A percentile compares a stretch with the other conserved stretches of the same genome.
Conservation (phyloP, 2,329 filamentous ascomycete genomes). For the Trichoderma gracile region DNA sequence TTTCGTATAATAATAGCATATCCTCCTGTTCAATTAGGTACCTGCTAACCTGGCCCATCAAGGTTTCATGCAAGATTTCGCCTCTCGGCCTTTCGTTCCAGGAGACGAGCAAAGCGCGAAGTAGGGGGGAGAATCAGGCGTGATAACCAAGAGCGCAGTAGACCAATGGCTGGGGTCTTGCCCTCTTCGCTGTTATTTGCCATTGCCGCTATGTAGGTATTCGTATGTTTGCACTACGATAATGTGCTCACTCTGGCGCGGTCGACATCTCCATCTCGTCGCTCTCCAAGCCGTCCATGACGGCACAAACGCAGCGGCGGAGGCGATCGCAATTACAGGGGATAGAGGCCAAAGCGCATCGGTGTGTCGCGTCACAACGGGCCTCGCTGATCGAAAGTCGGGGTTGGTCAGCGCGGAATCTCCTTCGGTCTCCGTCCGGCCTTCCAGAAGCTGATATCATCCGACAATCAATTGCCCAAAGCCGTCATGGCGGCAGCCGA, state of each 20-base stretch:
- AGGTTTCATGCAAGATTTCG: background rate
- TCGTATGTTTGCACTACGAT: background rate
- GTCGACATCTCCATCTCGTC: background rate
- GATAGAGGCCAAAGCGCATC: background rate
- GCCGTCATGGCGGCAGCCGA: conserved; percentile 6
- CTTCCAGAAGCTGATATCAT: conserved; percentile 13
- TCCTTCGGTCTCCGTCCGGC: background rate
- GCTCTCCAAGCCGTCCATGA: conserved; percentile 1
- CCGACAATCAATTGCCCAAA: background rate
- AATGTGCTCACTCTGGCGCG: background rate
- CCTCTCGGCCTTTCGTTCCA: no score
- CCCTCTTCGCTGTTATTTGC: background rate
- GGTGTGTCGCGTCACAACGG: background rate
- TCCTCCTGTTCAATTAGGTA: background rate
- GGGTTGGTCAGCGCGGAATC: background rate
- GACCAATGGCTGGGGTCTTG: background rate
- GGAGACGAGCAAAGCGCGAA: background rate
- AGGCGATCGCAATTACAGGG: conserved; percentile 18
- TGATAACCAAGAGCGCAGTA: background rate
- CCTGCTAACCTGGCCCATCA: background rate
- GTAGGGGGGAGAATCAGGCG: background rate
- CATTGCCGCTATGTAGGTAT: background rate
- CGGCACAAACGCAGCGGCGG: background rate
- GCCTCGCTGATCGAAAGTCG: background rate
- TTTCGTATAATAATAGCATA: background rate